phyloP scores from a whole-genome alignment of 345 rosid species.

The Rhizophora mangle region DNA sequence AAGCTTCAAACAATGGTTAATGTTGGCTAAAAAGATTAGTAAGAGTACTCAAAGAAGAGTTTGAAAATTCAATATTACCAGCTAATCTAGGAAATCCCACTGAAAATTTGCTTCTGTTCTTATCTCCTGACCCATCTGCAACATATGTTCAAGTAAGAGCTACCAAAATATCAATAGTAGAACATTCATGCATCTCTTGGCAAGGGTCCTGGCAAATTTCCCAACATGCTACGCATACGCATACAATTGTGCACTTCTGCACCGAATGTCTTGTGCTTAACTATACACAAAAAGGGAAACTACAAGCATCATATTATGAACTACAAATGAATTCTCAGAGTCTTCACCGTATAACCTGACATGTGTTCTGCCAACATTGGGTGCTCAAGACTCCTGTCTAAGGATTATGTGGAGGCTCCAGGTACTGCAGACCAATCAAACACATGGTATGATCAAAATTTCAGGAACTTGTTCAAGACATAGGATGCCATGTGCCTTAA shows the following conservation, averaged over 20 bases:
- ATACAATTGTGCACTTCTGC: too few relatives aligned
- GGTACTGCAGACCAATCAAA: conserved; percentile 52
- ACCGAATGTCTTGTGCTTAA: too few relatives aligned
- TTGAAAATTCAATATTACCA: conserved; percentile 34
- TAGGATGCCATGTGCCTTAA: conserved; percentile 59
- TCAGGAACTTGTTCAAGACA: conserved; percentile 81
- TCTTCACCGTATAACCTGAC: conserved; percentile 73
- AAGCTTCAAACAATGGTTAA: not conserved
- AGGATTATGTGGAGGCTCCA: conserved; percentile 84
- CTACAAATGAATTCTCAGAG: conserved; percentile 29
- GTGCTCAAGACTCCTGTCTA: conserved; percentile 78
- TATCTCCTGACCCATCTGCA: conserved; percentile 79
- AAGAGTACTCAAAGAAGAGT: not conserved
- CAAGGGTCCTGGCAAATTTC: too few relatives aligned
- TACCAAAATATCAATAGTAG: too few relatives aligned
- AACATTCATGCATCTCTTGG: too few relatives aligned
- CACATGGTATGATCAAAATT: conserved; percentile 84
- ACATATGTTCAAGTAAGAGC: not conserved
- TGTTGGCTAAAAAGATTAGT: not conserved
- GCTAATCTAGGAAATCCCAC: conserved; percentile 67
- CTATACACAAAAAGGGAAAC: too few relatives aligned
- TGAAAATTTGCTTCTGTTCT: conserved; percentile 72
- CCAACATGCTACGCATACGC: too few relatives aligned
- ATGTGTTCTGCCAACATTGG: conserved; percentile 75
- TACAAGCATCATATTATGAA: too few relatives aligned